A percentile compares a stretch with the other conserved stretches of the same genome.
phyloP scores from a whole-genome alignment of 805 yeast genomes.

The Brettanomyces anomalus region DNA sequence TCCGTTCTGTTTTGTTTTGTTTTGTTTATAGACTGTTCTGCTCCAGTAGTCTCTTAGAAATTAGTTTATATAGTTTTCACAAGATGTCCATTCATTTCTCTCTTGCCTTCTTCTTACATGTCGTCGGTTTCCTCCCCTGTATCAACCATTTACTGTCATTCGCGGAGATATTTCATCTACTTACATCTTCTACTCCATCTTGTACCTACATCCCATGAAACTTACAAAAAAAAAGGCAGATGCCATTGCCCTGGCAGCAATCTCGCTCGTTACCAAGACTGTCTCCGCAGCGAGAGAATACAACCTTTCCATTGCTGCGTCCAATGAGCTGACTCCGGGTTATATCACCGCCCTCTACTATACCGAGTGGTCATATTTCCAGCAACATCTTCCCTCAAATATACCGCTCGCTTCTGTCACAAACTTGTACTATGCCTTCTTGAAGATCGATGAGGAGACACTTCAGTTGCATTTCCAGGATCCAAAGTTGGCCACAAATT shows the following conservation, averaged over 20 bases:
- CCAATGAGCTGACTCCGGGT: neutral
- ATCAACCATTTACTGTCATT: no score
- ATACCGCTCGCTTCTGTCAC: constrained; percentile 51
- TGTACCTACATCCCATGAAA: neutral
- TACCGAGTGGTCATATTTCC: constrained; percentile 62
- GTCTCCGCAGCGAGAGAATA: no score
- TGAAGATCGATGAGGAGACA: constrained; percentile 42
- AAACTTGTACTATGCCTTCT: constrained; percentile 73
- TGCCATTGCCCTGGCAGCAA: no score
- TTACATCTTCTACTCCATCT: neutral
- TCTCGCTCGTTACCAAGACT: no score
- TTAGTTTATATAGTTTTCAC: no score
- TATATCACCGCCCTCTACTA: constrained; percentile 30
- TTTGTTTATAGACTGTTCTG: neutral
- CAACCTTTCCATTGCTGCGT: no score
- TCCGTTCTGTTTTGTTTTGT: neutral
- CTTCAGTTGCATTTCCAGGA: constrained; percentile 47
- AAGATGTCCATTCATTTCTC: no score
- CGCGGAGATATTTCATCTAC: no score
- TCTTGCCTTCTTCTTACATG: no score
- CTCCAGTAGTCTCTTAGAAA: neutral
- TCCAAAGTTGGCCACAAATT: constrained; percentile 53
- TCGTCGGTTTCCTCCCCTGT: no score
- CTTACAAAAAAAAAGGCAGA: no score
- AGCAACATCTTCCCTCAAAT: constrained; percentile 50